A percentile compares a stretch with the other conserved stretches of the same genome.
phyloP scores from a whole-genome alignment of 106 monocot genomes.

The Acanthochlamys bracteata region DNA sequence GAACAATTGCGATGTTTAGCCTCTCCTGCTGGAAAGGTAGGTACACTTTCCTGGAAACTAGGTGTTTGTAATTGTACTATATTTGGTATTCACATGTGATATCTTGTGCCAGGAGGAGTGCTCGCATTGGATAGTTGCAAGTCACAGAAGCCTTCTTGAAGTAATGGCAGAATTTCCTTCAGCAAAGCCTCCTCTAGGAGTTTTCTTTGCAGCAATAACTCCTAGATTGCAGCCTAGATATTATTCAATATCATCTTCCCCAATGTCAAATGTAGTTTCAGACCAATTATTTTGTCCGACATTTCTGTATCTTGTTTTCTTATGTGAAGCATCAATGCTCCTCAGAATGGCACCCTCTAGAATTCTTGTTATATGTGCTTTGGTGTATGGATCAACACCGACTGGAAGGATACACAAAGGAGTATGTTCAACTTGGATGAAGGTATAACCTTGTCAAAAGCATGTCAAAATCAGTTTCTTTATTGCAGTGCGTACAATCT shows the following conservation, averaged over 20 bases:
- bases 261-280: constrained; percentile 33
- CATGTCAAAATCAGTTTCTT: not conserved
- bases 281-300: not conserved
- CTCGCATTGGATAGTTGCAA: constrained; percentile 74
- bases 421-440: constrained; percentile 98
- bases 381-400: constrained; percentile 77
- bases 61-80: not conserved
- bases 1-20: constrained; percentile 62
- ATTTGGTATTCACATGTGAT: not conserved
- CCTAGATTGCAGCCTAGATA: constrained; percentile 91
- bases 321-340: not conserved
- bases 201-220: constrained; percentile 90
- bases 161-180: constrained; percentile 97
- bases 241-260: constrained; percentile 97
- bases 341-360: constrained; percentile 60
- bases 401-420: constrained; percentile 93
- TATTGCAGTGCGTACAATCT: not conserved
- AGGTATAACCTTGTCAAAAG: constrained; percentile 30
- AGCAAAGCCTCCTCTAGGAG: constrained; percentile 86
- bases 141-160: constrained; percentile 92
- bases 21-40: constrained; percentile 94
- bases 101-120: constrained; percentile 70
- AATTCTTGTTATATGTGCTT: constrained; percentile 94
- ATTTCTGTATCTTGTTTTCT: not conserved
- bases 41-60: constrained; percentile 1